Evolutionary conservation across 2,329 filamentous ascomycete genomes (phyloP).

Genomic region (Tolypocladium capitatum): DNA sequence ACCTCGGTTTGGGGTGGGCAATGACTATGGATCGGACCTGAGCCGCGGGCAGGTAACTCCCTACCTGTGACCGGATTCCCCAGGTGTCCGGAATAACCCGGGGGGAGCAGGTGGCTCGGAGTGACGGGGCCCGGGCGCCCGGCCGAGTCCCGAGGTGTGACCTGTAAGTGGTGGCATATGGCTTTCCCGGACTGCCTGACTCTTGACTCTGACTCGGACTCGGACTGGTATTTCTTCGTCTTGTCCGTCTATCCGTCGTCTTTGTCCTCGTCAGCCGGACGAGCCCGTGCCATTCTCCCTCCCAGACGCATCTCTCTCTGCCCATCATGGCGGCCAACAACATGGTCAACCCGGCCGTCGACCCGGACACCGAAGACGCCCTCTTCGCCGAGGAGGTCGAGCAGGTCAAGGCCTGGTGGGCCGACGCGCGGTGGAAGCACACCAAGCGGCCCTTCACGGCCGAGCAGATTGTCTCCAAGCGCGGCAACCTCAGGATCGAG

Average conservation of each 20-base stretch:
- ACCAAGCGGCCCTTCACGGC: conserved; percentile 90
- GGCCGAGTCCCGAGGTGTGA: conserved; percentile 1
- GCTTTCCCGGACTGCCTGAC: not conserved
- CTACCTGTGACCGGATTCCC: no score
- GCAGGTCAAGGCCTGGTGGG: conserved; percentile 90
- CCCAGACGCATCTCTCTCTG: conserved; percentile 1
- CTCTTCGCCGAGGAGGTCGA: conserved; percentile 72
- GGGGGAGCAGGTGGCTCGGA: not conserved
- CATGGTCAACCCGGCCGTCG: conserved; percentile 45
- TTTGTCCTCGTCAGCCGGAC: not conserved
- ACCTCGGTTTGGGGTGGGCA: not conserved
- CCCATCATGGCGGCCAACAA: conserved; percentile 46
- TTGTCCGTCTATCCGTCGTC: not conserved
- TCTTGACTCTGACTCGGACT: not conserved
- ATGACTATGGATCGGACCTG: not conserved
- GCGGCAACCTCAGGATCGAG: conserved; percentile 78
- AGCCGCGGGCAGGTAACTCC: no score
- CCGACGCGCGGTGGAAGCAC: conserved; percentile 77
- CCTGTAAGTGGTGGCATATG: not conserved
- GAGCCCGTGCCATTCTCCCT: not conserved
- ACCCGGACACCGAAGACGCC: conserved; percentile 46
- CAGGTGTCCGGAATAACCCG: not conserved
- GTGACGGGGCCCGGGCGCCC: not conserved
- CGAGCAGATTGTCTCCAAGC: conserved; percentile 92
- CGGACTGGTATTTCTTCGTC: not conserved